phyloP scores from a whole-genome alignment of 2,329 filamentous ascomycete genomes.

The Beauveria rudraprayagi region DNA sequence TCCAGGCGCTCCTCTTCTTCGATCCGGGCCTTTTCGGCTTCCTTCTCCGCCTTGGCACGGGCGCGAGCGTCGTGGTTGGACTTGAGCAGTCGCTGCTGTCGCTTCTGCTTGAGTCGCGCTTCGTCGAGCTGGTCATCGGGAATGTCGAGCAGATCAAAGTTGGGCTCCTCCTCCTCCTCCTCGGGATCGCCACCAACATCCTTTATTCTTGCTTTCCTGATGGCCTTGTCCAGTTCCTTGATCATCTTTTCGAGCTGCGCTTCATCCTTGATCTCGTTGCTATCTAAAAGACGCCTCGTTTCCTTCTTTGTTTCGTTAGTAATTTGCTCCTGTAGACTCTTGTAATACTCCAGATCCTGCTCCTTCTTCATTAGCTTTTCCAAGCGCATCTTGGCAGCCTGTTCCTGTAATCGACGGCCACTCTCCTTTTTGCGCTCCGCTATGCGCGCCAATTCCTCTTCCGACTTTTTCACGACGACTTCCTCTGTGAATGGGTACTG shows the following conservation, averaged over 20 bases:
- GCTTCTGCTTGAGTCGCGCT: slow-evolving; percentile 81
- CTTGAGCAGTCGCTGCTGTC: slow-evolving; percentile 86
- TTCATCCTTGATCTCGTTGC: slow-evolving; percentile 89
- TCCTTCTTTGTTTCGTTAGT: slow-evolving; percentile 84
- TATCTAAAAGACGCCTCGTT: slow-evolving; percentile 73
- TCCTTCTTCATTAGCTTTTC: slow-evolving; percentile 95
- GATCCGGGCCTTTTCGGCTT: slow-evolving; percentile 76
- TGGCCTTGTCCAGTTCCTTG: slow-evolving; percentile 81
- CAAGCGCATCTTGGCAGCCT: slow-evolving; percentile 93
- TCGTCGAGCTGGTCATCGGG: slow-evolving; percentile 93
- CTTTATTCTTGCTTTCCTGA: slow-evolving; percentile 85
- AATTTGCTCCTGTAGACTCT: slow-evolving; percentile 66
- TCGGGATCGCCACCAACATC: slow-evolving; percentile 78
- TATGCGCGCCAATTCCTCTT: slow-evolving; percentile 83
- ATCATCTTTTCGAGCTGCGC: slow-evolving; percentile 74
- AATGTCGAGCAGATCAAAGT: slow-evolving; percentile 80
- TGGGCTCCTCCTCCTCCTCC: slow-evolving; percentile 71
- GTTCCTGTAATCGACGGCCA: slow-evolving; percentile 82
- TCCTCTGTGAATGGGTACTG: slow-evolving; percentile 95
- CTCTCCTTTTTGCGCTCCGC: slow-evolving; percentile 95
- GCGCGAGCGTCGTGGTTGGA: slow-evolving; percentile 88
- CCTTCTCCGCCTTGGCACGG: slow-evolving; percentile 93
- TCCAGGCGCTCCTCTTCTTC: slow-evolving; percentile 80
- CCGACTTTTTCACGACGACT: slow-evolving; percentile 80
- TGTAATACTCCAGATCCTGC: slow-evolving; percentile 89